phyloP scores from a whole-genome alignment of 164 flowering plant species.

The Chimonanthus salicifolius region DNA sequence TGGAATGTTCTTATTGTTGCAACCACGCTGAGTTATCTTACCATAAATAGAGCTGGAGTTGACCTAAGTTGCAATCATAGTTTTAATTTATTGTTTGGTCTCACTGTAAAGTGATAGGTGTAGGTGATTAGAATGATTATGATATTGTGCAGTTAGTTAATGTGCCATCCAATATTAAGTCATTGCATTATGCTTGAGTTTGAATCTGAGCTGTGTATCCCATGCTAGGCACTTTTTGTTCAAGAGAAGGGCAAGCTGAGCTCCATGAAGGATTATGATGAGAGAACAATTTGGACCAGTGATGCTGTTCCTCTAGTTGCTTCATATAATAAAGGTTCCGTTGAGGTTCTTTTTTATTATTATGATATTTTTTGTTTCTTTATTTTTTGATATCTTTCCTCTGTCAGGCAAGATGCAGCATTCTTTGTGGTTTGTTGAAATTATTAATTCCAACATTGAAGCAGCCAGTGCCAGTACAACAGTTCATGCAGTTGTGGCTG shows the following conservation, averaged over 20 bases:
- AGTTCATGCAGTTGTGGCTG: constrained; percentile 32
- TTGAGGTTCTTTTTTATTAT: background rate
- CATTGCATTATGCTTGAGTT: background rate
- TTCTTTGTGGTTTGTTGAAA: constrained; percentile 74
- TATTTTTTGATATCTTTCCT: background rate
- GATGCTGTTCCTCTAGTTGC: constrained; percentile 77
- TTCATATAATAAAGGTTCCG: constrained; percentile 74
- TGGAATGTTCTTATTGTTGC: no score
- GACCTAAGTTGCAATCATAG: no score
- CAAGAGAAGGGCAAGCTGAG: constrained; percentile 76
- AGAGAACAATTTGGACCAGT: constrained; percentile 91
- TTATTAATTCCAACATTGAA: constrained; percentile 31
- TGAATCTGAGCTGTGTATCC: constrained; percentile 4
- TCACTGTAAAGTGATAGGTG: no score
- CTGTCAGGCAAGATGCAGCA: constrained; percentile 87
- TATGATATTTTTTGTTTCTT: background rate
- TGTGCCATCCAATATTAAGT: no score
- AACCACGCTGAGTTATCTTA: no score
- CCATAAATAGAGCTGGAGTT: no score
- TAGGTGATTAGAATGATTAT: no score
- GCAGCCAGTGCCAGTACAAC: constrained; percentile 25
- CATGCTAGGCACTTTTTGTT: constrained; percentile 44
- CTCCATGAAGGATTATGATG: constrained; percentile 80
- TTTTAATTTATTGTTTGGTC: no score
- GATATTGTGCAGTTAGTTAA: no score